Evolutionary conservation across 257 asterid species (phyloP).

Genomic region (Dorcoceras hygrometricum): DNA sequence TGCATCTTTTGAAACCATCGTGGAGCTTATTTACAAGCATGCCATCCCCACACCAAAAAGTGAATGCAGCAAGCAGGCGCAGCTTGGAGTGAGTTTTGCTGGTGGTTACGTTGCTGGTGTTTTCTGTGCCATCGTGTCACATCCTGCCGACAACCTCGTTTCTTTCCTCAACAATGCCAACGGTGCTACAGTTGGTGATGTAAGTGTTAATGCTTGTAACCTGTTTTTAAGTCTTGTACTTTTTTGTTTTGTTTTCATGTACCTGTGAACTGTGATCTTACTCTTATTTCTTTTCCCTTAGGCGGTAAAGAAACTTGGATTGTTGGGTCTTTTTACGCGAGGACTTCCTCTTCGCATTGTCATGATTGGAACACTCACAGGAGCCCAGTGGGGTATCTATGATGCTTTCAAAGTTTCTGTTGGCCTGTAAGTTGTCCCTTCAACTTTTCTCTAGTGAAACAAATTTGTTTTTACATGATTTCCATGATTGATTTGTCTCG

Average conservation of each 20-base stretch:
- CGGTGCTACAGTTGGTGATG: slow-evolving; percentile 92
- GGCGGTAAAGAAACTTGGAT: slow-evolving; percentile 84
- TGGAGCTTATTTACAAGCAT: slow-evolving; percentile 68
- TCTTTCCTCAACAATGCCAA: slow-evolving; percentile 89
- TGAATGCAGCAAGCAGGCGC: slow-evolving; percentile 67
- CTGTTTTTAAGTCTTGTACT: not conserved
- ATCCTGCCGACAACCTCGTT: slow-evolving; percentile 91
- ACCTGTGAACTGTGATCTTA: not conserved
- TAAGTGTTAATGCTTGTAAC: slow-evolving; percentile 33
- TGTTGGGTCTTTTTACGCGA: slow-evolving; percentile 74
- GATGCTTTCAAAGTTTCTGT: slow-evolving; percentile 92
- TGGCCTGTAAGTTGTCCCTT: slow-evolving; percentile 63
- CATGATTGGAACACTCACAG: slow-evolving; percentile 97
- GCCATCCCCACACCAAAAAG: slow-evolving; percentile 71
- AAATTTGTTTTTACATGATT: not conserved
- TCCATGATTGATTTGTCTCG: not conserved
- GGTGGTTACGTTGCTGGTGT: slow-evolving; percentile 92
- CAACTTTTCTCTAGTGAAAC: not conserved
- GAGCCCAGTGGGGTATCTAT: slow-evolving; percentile 98
- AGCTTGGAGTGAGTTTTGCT: slow-evolving; percentile 89
- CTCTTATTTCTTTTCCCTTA: slow-evolving; percentile 18
- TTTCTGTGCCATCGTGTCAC: slow-evolving; percentile 78
- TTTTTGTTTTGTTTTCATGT: not conserved
- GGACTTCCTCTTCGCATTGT: slow-evolving; percentile 95
- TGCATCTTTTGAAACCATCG: slow-evolving; percentile 80